Base-by-base conservation (phyloP, 2,329 filamentous ascomycete genomes). In the Xylaria sp. region DNA sequence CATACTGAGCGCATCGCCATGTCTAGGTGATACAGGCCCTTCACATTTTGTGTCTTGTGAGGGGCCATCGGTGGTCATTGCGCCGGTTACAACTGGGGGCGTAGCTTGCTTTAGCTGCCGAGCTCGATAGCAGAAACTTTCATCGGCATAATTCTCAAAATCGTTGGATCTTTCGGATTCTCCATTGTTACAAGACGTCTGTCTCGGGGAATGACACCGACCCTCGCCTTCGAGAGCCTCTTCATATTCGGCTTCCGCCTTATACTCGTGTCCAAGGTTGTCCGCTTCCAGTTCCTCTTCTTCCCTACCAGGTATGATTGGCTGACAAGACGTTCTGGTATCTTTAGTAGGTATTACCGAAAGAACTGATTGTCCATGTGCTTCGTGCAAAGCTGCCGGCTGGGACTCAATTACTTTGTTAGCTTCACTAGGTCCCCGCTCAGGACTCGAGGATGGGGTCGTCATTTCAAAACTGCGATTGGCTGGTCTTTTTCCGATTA, bases 71-170 rank as follows among this genome's bases (percentile, higher is more conserved):
- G 39, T 15, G 31, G 31, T 34, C 23, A 31, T 61, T 57, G 28
- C n/a, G 20, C 52, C 34, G 7, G 48, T 60, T 39, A 39, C n/a
- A 23, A 51, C 18, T 52, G 25, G 31, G 51, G 67, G 61, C 20
- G 61, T 59, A 18, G 51, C 50, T 59, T 70, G 73, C 52, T 73
- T 76, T 13, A 52, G 23, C 15, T 65, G 70, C 39, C 75, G 76
- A 66, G 75, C 65, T 71, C 69, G 75, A 65, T 78, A 79, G 46
- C 74, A 71, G 57, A 79, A 79, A 57, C 77, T 79, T 23, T 75
- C 58, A 52, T 78, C 77, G n/a, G 70, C 34, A 51, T 65, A 72
- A 63, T 73, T 75, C 52, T 78, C 67, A 50, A 78, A 75, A 46
- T 46, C 65, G 23, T 34, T 55, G 44, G 69, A 65, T 28, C 67